Evolutionary conservation across 805 yeast species (phyloP).

Genomic region (Cyberlindnera nakhonratchasimensis): DNA sequence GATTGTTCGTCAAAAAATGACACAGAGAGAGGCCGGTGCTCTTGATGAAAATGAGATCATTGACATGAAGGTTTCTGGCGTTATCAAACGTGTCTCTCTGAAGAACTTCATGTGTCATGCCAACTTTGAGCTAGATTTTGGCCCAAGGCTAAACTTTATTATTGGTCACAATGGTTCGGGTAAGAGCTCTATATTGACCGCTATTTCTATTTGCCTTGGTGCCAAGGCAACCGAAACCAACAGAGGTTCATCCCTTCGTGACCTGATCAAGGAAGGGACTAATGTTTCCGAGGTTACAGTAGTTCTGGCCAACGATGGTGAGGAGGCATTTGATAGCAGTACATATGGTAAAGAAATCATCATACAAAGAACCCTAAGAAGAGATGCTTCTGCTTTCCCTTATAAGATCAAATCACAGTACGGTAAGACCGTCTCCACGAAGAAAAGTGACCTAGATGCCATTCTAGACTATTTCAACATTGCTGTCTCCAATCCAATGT

Average conservation of each 20-base stretch:
- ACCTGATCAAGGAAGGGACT: constrained; percentile 74
- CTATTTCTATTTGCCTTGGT: constrained; percentile 82
- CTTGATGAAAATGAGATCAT: constrained; percentile 3
- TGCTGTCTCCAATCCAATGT: constrained; percentile 85
- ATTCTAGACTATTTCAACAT: constrained; percentile 71
- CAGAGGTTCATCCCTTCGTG: constrained; percentile 70
- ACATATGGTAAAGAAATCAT: constrained; percentile 66
- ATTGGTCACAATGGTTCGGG: constrained; percentile 93
- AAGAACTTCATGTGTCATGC: constrained; percentile 90
- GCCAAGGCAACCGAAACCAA: constrained; percentile 85
- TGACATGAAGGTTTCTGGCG: constrained; percentile 46
- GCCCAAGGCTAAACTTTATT: constrained; percentile 80
- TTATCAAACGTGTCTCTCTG: constrained; percentile 57
- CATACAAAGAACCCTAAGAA: constrained; percentile 62
- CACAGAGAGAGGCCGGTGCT: constrained; percentile 16
- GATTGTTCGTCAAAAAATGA: constrained; percentile 9
- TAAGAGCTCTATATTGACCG: constrained; percentile 83
- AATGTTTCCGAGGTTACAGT: constrained; percentile 65
- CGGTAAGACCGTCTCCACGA: constrained; percentile 54
- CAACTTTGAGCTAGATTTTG: constrained; percentile 68
- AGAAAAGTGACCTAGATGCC: constrained; percentile 61
- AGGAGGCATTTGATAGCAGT: constrained; percentile 60
- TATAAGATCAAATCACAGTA: constrained; percentile 53
- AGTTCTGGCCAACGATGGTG: constrained; percentile 59
- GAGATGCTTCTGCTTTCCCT: constrained; percentile 44